Evolutionary conservation across 345 rosid species (phyloP), one percentile per base, ranked within the genome.

Genomic region (Kandelia obovata): DNA sequence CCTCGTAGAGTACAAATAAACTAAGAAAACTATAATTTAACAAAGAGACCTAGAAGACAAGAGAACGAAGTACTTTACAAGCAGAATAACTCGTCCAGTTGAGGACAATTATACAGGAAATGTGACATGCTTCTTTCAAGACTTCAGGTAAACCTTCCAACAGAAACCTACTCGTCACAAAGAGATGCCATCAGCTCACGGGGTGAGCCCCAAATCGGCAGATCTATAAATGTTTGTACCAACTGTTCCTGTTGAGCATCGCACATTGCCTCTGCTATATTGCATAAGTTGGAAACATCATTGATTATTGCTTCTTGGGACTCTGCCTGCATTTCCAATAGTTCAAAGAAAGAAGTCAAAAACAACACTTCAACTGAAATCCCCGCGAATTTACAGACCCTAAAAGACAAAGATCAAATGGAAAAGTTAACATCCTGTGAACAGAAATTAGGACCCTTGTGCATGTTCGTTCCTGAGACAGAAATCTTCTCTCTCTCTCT

Each of bases 131-230:
- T 67, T 19, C 46, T 32, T 35, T 34, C 51, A 28, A 62, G 53
- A 26, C 46, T 27, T 43, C 69, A 49, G 49, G 55, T 11, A 25
- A 61, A 61, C 73, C 19, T 67, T 21, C 7, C 5, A 55, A 62
- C 65, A 39, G 39, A 46, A 65, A 71, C 59, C 53, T 60, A 68
- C 46, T 64, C 73, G 7, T 75, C 73, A 8, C 78, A 87, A 53
- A 94, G 89, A 0, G 89, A 80, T n/a, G 81, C 80, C 95, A 91
- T 82, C 21, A 94, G 85, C 64, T 81, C 83, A 6, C 35, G 76
- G 0, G 96, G 95, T 2, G 96, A 88, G 53, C 81, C 78, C 98
- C 97, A 94, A n/a, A 94, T 68, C 1, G 83, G 84, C 73, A 89
- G 89, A 77, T 86, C 80, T 7, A 86, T 66, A 32, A 81, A 78